These are phyloP conservation scores for Cymodocea nodosa DNA, from an alignment of 116 monocot species.

Conservation along the genomic window DNA sequence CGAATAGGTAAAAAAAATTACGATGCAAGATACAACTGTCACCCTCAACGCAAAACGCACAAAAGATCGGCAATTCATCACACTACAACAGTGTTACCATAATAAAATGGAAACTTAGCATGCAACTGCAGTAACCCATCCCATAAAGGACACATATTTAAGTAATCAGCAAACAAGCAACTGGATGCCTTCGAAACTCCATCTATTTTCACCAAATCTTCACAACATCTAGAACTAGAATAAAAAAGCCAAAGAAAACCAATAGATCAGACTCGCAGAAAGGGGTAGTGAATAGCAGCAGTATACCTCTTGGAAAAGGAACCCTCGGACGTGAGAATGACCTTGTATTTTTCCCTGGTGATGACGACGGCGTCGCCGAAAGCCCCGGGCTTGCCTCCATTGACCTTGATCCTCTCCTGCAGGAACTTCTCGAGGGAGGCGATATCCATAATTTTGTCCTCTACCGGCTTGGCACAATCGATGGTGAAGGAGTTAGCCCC, in stretches of 20 bases:
- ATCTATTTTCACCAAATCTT: too few relatives aligned
- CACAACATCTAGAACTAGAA: neutral
- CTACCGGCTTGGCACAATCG: conserved; percentile 51
- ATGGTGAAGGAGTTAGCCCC: conserved; percentile 28
- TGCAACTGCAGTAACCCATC: neutral
- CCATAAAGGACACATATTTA: neutral
- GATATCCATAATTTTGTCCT: conserved; percentile 63
- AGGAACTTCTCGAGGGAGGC: conserved; percentile 67
- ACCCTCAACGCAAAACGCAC: too few relatives aligned
- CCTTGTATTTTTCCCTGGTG: conserved; percentile 41
- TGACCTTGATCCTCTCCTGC: conserved; percentile 52
- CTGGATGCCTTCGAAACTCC: neutral
- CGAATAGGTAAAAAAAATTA: too few relatives aligned
- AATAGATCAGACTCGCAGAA: too few relatives aligned
- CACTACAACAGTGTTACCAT: too few relatives aligned
- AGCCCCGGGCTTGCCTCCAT: conserved; percentile 43
- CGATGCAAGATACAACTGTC: too few relatives aligned
- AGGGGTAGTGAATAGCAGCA: neutral
- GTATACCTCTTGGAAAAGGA: conserved; percentile 46
- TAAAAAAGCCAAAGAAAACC: neutral
- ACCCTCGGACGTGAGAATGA: conserved; percentile 44
- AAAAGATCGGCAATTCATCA: too few relatives aligned
- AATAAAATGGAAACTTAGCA: neutral
- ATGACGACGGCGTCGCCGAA: conserved; percentile 36
- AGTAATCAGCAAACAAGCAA: neutral